phyloP scores from a whole-genome alignment of 768 basidiomycete genomes.

The Naganishia onofrii region DNA sequence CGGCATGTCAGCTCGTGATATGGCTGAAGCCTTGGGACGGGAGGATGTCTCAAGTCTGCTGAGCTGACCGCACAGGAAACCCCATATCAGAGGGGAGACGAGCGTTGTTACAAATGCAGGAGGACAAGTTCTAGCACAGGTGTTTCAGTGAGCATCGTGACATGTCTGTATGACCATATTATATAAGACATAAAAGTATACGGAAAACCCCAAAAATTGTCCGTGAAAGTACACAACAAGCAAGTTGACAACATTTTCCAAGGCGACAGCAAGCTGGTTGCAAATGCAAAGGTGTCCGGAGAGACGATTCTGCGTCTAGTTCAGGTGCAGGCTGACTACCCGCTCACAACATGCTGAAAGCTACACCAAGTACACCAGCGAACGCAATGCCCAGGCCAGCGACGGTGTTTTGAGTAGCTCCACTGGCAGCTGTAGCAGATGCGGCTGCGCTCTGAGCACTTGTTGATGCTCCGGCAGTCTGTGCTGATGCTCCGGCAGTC shows the following conservation, averaged over 20 bases:
- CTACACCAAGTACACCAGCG: conserved; percentile 5
- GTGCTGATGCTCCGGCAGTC: background rate
- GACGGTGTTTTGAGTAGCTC: background rate
- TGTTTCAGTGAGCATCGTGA: too few species aligned
- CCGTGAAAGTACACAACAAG: background rate
- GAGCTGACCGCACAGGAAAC: background rate
- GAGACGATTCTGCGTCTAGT: too few species aligned
- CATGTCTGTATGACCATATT: background rate
- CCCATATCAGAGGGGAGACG: too few species aligned
- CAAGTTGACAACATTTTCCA: background rate
- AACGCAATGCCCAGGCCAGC: background rate
- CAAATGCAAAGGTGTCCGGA: background rate
- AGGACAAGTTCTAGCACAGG: too few species aligned
- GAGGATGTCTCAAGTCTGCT: background rate
- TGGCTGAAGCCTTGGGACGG: conserved; percentile 6
- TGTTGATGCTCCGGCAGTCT: too few species aligned
- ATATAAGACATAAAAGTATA: background rate
- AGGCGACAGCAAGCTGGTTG: background rate
- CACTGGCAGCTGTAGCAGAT: background rate
- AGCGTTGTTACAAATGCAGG: too few species aligned
- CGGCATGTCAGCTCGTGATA: background rate
- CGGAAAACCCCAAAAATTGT: background rate
- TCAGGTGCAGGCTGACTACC: too few species aligned
- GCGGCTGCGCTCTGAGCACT: conserved; percentile 1
- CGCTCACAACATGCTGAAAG: background rate